A percentile compares a stretch with the other conserved stretches of the same genome.
These are phyloP conservation scores for Moesziomyces globuligerus DNA, from an alignment of 1,284 basidiomycete genomes.

Conservation along the genomic window DNA sequence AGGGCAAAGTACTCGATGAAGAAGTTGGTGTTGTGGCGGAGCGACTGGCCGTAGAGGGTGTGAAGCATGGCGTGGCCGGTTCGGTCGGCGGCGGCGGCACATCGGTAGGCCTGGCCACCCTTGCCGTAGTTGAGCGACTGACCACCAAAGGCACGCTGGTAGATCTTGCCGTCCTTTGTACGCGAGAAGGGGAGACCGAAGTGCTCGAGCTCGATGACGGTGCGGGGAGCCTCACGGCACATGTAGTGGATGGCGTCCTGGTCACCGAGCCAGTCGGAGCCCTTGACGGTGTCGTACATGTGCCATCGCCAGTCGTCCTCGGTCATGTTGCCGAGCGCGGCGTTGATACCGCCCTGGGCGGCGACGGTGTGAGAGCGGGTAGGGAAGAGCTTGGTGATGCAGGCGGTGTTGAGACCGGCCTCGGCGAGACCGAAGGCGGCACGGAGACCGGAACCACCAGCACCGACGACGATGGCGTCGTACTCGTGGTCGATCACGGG, in stretches of 20 bases:
- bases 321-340: constrained; percentile 87
- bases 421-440: constrained; percentile 99
- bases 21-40: constrained; percentile 99
- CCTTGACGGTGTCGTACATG: constrained; percentile 99
- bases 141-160: constrained; percentile 98
- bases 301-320: constrained; percentile 97
- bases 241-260: constrained; percentile 99
- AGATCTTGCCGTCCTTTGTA: constrained; percentile 99
- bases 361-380: constrained; percentile 99
- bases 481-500: constrained; percentile 90
- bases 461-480: constrained; percentile 71
- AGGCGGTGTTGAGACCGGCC: constrained; percentile 90
- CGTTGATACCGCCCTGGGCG: constrained; percentile 99
- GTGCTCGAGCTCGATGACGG: constrained; percentile 96
- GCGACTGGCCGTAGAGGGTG: constrained; percentile 98
- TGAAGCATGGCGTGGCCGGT: constrained; percentile 98
- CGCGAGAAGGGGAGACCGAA: constrained; percentile 99
- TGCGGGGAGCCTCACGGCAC: constrained; percentile 93
- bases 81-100: constrained; percentile 97
- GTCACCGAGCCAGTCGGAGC: constrained; percentile 99
- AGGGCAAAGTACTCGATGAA: constrained; percentile 99
- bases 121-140: constrained; percentile 97
- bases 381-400: constrained; percentile 99
- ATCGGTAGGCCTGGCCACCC: constrained; percentile 98
- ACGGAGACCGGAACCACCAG: constrained; percentile 96